A percentile compares a stretch with the other conserved stretches of the same genome.
Conservation (phyloP, 345 rosid species). For the Erysimum cheiranthoides region DNA sequence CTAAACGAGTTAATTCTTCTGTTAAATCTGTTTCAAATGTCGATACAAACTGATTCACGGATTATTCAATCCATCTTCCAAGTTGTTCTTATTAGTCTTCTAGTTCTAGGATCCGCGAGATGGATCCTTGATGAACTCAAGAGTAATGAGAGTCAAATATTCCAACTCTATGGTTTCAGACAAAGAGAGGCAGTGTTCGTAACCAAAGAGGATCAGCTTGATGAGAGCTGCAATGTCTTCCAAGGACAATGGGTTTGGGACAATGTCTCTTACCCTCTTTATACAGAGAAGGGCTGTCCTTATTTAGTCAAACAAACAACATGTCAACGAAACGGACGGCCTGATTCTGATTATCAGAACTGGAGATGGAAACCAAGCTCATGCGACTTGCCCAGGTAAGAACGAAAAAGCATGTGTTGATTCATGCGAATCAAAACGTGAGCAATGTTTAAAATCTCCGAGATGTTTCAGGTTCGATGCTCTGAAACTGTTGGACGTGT, state of each 20-base stretch:
- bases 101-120: constrained; percentile 59
- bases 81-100: constrained; percentile 55
- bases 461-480: constrained; percentile 69
- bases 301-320: constrained; percentile 88
- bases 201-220: constrained; percentile 56
- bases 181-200: constrained; percentile 55
- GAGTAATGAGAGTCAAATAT: constrained; percentile 52
- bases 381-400: constrained; percentile 77
- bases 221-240: constrained; percentile 72
- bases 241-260: constrained; percentile 94
- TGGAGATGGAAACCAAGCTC: constrained; percentile 90
- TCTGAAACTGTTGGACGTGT: constrained; percentile 69
- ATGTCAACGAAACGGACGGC: constrained; percentile 77
- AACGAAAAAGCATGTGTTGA: background rate
- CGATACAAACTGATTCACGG: constrained; percentile 54
- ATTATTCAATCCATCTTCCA: constrained; percentile 64
- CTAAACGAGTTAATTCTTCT: constrained; percentile 1
- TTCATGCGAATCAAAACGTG: constrained; percentile 15
- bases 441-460: constrained; percentile 18
- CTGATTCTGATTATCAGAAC: constrained; percentile 76
- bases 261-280: constrained; percentile 74
- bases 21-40: constrained; percentile 40
- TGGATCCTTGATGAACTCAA: constrained; percentile 63
- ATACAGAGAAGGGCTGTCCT: constrained; percentile 81
- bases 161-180: constrained; percentile 41